Base-by-base conservation (phyloP, 1,139 yeast species). In the Pneumocystis sp. region DNA sequence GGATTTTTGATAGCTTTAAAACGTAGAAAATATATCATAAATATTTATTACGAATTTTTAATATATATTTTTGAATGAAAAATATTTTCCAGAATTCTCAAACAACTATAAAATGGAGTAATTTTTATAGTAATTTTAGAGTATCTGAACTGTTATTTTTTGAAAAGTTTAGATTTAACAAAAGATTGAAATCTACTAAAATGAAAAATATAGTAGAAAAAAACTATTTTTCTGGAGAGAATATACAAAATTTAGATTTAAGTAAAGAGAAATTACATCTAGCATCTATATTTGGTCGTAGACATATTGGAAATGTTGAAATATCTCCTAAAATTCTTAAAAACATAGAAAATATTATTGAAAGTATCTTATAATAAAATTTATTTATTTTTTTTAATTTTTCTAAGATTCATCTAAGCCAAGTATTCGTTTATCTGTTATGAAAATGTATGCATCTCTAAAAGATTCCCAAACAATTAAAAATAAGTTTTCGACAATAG, bases 401-500 rank as follows among this genome's bases (percentile, higher is more conserved):
- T 50, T 50, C 25, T 3, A 6, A 50, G 57, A 25, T 25, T 50
- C 57, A 19, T 6, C n/a, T 45, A 45, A 50, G 7, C 17, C 57
- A 25, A 50, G 17, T 25, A 50, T 25, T 50, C 57, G 7, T 25
- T 50, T 17, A 25, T 50, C 57, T 25, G 3, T 8, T 5, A 50
- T 50, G 12, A 50, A 50, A 50, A 50, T 50, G 57, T 12, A 25
- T 25, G 19, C 40, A 8, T 8, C 34, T 25, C 25, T 25, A 12
- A 50, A 34, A 59, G 15, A 15, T 15, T 21, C 35, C 12, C 61
- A 29, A 25, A 29, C 25, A 29, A 15, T 21, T 25, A 59, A 39
- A 59, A 63, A 62, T 7, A 50, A 50, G 12, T 64, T 65, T 37
- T 63, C 67, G 5, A 29, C 40, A 29, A 56, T 56, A 31, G 65